These are phyloP conservation scores for Hypoxylon sp. DNA, from an alignment of 2,329 filamentous ascomycete species.

Conservation along the genomic window DNA sequence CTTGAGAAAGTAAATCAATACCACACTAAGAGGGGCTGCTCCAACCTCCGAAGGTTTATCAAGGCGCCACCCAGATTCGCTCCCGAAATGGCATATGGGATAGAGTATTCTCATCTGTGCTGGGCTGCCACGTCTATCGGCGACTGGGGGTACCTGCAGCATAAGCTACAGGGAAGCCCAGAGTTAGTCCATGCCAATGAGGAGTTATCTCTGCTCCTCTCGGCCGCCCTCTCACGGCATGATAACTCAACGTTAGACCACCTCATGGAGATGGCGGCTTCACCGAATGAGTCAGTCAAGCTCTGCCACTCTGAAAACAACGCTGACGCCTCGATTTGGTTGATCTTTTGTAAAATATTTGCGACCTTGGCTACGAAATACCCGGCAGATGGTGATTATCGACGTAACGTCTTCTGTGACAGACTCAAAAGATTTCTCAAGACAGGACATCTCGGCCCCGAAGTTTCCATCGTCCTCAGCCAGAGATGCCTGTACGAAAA, in stretches of 20 bases:
- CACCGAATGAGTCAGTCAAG: constrained; percentile 8
- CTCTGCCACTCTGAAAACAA: neutral
- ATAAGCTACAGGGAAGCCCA: constrained; percentile 1
- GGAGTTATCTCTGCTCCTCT: constrained; percentile 9
- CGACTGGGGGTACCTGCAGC: constrained; percentile 3
- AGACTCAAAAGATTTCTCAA: no score
- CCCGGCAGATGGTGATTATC: no score
- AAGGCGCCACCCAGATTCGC: no score
- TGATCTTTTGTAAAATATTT: constrained; percentile 15
- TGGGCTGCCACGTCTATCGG: neutral
- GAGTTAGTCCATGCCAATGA: neutral
- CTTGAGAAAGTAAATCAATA: neutral
- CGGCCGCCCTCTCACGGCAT: neutral
- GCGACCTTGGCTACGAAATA: no score
- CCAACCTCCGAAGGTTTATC: no score
- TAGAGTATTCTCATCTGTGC: neutral
- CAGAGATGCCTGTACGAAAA: neutral
- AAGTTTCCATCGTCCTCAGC: neutral
- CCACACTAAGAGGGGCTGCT: no score
- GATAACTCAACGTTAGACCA: neutral
- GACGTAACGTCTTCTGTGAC: no score
- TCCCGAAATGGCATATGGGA: neutral
- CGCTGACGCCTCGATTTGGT: constrained; percentile 6
- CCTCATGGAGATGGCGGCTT: constrained; percentile 12
- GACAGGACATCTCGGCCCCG: no score